A percentile compares a stretch with the other conserved stretches of the same genome.
phyloP scores from a whole-genome alignment of 1,284 basidiomycete species.

The Calocybe gambosa region DNA sequence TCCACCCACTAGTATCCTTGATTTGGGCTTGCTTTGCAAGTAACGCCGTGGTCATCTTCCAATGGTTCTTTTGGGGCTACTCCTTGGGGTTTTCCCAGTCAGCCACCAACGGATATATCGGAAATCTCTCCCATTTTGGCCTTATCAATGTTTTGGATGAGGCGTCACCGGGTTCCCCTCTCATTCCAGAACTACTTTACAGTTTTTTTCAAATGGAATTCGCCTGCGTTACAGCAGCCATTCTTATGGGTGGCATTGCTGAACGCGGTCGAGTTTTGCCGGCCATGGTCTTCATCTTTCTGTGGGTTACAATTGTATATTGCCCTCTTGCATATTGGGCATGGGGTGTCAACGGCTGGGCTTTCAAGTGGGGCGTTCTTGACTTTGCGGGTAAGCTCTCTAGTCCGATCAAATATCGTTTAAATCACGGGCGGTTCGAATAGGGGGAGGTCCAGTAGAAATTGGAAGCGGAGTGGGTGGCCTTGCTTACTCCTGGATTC shows the following conservation, averaged over 20 bases:
- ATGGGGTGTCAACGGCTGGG: conserved; percentile 67
- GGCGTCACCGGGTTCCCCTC: conserved; percentile 70
- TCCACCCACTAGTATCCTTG: conserved; percentile 39
- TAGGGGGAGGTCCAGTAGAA: conserved; percentile 90
- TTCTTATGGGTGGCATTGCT: conserved; percentile 78
- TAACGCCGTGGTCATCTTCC: conserved; percentile 81
- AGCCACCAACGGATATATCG: conserved; percentile 75
- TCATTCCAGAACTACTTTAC: conserved; percentile 70
- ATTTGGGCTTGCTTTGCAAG: conserved; percentile 67
- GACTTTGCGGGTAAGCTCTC: conserved; percentile 64
- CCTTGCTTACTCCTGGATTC: conserved; percentile 83
- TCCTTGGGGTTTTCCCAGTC: conserved; percentile 75
- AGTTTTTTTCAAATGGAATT: conserved; percentile 90
- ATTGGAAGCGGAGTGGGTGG: conserved; percentile 87
- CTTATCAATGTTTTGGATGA: conserved; percentile 67
- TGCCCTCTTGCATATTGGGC: conserved; percentile 57
- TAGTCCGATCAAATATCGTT: conserved; percentile 5
- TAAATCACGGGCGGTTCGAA: conserved; percentile 14
- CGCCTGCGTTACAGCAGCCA: conserved; percentile 71
- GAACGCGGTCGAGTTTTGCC: conserved; percentile 87
- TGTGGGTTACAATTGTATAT: conserved; percentile 84
- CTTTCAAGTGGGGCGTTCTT: conserved; percentile 83
- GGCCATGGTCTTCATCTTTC: conserved; percentile 82
- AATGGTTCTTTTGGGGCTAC: conserved; percentile 88
- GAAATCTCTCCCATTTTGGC: conserved; percentile 71